Evolutionary conservation across 164 flowering plant species (phyloP).

Genomic region (Malania oleifera): DNA sequence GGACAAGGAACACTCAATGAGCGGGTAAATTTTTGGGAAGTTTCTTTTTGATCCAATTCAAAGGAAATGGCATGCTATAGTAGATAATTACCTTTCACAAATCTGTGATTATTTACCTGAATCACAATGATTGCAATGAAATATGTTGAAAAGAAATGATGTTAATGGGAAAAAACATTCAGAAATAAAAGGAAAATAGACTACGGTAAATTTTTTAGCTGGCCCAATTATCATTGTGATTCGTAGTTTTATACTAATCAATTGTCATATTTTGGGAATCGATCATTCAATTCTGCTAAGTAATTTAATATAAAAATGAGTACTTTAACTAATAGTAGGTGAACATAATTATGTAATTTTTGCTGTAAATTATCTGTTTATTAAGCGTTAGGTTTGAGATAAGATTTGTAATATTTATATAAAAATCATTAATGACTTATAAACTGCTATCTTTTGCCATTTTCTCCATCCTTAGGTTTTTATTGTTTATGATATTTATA

Average conservation of each 20-base stretch:
- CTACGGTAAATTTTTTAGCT: not conserved
- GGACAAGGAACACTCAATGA: constrained; percentile 51
- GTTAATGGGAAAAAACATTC: not conserved
- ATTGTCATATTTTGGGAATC: not conserved
- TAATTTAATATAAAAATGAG: no score
- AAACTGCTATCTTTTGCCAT: no score
- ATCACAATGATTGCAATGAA: constrained; percentile 5
- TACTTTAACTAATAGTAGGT: no score
- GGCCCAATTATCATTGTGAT: constrained; percentile 8
- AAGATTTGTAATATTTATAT: no score
- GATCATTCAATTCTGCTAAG: no score
- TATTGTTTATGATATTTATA: no score
- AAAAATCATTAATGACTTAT: no score
- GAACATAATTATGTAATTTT: no score
- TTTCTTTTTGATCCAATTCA: constrained; percentile 9
- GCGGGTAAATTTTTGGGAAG: constrained; percentile 21
- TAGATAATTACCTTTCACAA: not conserved
- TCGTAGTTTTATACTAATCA: constrained; percentile 7
- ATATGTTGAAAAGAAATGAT: constrained; percentile 5
- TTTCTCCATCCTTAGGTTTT: no score
- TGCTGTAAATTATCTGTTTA: no score
- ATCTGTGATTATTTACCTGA: not conserved
- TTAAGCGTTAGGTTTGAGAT: no score
- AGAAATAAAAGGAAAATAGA: constrained; percentile 5
- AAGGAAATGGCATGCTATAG: constrained; percentile 5